Evolutionary conservation across 441 rosid genomes (phyloP), one percentile per base, ranked within the genome.

Genomic region (Corymbia citriodora): DNA sequence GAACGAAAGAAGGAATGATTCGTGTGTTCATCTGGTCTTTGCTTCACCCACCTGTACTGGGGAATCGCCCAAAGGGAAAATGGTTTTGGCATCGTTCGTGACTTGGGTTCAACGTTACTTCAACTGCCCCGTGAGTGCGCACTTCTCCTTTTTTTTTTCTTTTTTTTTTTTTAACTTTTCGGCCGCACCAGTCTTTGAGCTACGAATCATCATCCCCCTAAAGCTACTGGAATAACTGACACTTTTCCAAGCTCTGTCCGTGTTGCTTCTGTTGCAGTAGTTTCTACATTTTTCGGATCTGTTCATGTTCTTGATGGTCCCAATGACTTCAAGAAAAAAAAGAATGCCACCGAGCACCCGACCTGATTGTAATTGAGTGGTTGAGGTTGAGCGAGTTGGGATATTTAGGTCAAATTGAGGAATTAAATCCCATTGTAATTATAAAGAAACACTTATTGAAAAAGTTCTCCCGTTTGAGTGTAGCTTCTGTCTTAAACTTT

Each of bases 31-130:
- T 88, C 88, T 21, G 55, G 87, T 27, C 36, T 63, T 8, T 40
- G 65, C 83, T 74, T 74, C 12, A 74, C 52, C 50, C 72, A 83
- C 72, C 53, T 85, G 90, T 89, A 19, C 19, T 1, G 63, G 88
- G 79, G 89, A 87, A 23, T 89, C 53, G 88, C 87, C 49, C 40
- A 55, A 17, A 74, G 90, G 83, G 89, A 48, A 45, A 68, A 72
- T 63, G 89, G 90, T 65, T 87, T 88, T 88, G 89, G 90, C 81
- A 68, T 72, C 88, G 89, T 48, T 90, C 88, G 91, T 89, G 53
- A 93, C 95, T 94, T 96, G 91, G 93, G 93, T 93, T 95, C 93
- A 89, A 95, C 94, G 98, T 92, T 92, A 92, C 95, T 89, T 87
- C 92, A 91, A 91, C 82, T 53, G 88, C 57, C 63, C n/a, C 65